Evolutionary conservation across 495 filamentous ascomycete genomes (phyloP).

Genomic region (Xylaria castorea): DNA sequence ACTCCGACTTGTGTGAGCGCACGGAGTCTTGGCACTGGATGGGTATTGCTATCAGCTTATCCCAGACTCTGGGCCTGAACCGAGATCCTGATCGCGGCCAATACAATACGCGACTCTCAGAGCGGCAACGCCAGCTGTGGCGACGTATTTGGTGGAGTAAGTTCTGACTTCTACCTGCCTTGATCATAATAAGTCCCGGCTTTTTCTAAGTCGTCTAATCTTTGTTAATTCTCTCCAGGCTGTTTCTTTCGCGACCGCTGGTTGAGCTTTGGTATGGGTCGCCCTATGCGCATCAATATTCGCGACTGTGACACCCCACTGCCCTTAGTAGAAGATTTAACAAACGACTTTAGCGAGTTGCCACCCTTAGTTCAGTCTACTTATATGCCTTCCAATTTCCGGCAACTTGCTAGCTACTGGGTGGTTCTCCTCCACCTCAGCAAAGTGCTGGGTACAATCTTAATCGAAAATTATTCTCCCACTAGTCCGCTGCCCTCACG

Average conservation of each 20-base stretch:
- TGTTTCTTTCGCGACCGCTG: slow-evolving; percentile 34
- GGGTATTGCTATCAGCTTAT: slow-evolving; percentile 35
- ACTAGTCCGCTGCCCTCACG: not conserved
- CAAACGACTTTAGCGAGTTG: slow-evolving; percentile 6
- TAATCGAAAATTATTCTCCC: not conserved
- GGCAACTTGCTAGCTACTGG: not conserved
- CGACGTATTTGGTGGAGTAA: slow-evolving; percentile 33
- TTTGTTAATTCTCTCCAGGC: not conserved
- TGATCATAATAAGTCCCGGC: not conserved
- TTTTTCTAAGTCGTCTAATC: not conserved
- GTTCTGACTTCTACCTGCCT: not conserved
- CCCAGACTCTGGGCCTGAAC: slow-evolving; percentile 37
- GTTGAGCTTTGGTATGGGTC: slow-evolving; percentile 34
- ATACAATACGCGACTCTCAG: slow-evolving; percentile 15
- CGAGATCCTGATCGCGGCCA: slow-evolving; percentile 14
- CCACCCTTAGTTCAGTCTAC: not conserved
- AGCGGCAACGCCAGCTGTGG: slow-evolving; percentile 27
- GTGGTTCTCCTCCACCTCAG: slow-evolving; percentile 5
- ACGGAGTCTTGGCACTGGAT: slow-evolving; percentile 38
- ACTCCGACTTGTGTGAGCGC: slow-evolving; percentile 32
- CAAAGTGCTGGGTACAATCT: slow-evolving; percentile 3
- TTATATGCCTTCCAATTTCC: slow-evolving; percentile 1
- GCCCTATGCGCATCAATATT: slow-evolving; percentile 33
- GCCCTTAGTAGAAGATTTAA: slow-evolving; percentile 15
- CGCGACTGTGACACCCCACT: slow-evolving; percentile 28